phyloP scores from a whole-genome alignment of 257 asterid species.

The Forsythia suspensa region DNA sequence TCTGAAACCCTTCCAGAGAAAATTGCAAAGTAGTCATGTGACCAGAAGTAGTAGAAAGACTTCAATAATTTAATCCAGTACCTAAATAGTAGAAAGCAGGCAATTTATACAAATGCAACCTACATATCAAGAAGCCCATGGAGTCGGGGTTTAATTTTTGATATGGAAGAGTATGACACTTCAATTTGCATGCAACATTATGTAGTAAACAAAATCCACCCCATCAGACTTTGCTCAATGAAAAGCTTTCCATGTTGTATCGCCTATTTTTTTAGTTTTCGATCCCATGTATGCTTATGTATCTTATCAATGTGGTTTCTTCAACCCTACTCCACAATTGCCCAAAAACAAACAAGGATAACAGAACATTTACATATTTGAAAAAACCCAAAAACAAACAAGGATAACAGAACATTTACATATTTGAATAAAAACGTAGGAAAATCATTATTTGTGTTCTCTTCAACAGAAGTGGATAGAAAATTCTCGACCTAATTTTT shows the following conservation, averaged over 20 bases:
- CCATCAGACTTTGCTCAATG: background rate
- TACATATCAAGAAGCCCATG: background rate
- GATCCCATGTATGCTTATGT: background rate
- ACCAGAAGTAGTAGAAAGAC: background rate
- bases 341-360: background rate
- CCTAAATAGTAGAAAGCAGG: constrained; percentile 1
- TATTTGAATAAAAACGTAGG: too few relatives aligned
- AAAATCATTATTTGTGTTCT: background rate
- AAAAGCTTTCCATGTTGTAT: background rate
- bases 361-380: background rate
- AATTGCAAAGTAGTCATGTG: constrained; percentile 4
- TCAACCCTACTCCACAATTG: background rate
- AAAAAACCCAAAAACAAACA: background rate
- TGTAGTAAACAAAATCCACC: background rate
- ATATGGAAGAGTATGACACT: too few relatives aligned
- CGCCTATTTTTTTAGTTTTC: background rate
- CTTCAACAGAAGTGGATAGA: background rate
- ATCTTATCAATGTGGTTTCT: background rate
- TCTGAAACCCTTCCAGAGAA: constrained; percentile 38
- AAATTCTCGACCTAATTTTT: background rate
- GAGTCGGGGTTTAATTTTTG: too few relatives aligned
- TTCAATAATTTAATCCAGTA: background rate
- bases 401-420: background rate
- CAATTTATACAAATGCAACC: background rate
- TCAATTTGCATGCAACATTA: too few relatives aligned